phyloP scores from a whole-genome alignment of 202 grass and related monocot species.

The Panicum virgatum region DNA sequence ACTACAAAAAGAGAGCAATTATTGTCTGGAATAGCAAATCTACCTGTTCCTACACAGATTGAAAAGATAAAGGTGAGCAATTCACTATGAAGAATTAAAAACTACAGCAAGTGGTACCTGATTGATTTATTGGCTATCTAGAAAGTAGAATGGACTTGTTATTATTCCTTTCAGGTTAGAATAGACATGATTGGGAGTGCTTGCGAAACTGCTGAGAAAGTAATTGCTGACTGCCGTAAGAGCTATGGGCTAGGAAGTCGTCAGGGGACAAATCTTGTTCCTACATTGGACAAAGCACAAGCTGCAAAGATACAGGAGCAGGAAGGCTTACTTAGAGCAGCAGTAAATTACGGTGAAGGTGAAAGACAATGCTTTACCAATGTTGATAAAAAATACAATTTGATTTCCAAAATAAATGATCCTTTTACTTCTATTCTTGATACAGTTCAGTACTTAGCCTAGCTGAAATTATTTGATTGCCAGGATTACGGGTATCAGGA shows the following conservation, averaged over 20 bases:
- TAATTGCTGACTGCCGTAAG: conserved; percentile 77
- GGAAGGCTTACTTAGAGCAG: conserved; percentile 73
- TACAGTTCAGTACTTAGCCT: neutral
- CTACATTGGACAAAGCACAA: conserved; percentile 85
- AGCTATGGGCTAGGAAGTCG: conserved; percentile 68
- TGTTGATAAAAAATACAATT: neutral
- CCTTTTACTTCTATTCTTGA: conserved; percentile 1
- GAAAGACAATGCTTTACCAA: conserved; percentile 18
- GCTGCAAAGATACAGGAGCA: conserved; percentile 99
- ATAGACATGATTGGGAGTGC: conserved; percentile 94
- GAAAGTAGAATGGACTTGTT: conserved; percentile 28
- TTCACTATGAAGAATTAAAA: conserved; percentile 23
- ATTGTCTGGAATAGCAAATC: conserved; percentile 74
- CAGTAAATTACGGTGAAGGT: conserved; percentile 93
- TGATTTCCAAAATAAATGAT: conserved; percentile 19
- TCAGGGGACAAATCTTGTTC: conserved; percentile 74
- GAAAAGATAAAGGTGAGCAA: conserved; percentile 87
- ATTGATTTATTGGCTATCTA: conserved; percentile 6
- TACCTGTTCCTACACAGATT: conserved; percentile 80
- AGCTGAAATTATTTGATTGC: conserved; percentile 27
- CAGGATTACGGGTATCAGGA: conserved; percentile 67
- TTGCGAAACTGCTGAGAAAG: conserved; percentile 95
- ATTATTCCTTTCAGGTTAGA: conserved; percentile 61
- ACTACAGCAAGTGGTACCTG: neutral
- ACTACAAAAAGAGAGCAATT: conserved; percentile 82